Base-by-base conservation (phyloP, 2,329 filamentous ascomycete species). In the Cladophialophora immunda region DNA sequence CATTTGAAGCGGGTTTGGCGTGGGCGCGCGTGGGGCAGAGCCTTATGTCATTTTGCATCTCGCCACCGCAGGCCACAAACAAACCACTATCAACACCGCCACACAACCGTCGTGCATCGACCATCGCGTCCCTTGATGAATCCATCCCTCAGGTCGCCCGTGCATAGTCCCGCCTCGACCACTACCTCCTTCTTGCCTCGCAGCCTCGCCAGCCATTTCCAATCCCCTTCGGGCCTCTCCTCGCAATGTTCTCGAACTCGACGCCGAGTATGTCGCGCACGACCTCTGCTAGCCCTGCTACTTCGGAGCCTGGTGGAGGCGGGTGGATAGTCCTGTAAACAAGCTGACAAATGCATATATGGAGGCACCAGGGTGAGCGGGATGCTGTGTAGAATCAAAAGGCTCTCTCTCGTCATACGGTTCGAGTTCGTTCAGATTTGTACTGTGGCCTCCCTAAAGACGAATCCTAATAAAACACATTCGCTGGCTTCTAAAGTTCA, bases 261-360 rank as follows among this genome's bases (percentile, higher is more conserved):
- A n/a, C 38, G 17, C 11, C n/a, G n/a, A n/a, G n/a, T n/a, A n/a
- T n/a, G n/a, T n/a, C n/a, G n/a, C n/a, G n/a, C n/a, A n/a, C n/a
- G n/a, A n/a, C n/a, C n/a, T n/a, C n/a, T n/a, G n/a, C n/a, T n/a
- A 19, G 8, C 45, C 8, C n/a, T 27, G 11, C 36, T 13, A 19
- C 15, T n/a, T 27, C 50, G 22, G 56, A 32, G 50, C 36, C 38
- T n/a, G n/a, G 17, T n/a, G 17, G 38, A 41, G 38, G 38, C 7
- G 4, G 17, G 38, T 41, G 38, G 38, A 19, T 9, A 19, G 38
- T 5, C 52, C 13, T 25, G 45, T 60, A 64, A 64, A 61, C 62
- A 58, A 58, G 66, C 66, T 68, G 62, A 68, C 66, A 68, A 68
- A 68, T 68, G 62, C 56, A 64, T 29, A 9, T 34, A 32, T 53